Evolutionary conservation across 2,329 filamentous ascomycete species (phyloP).

Genomic region (Penicillium sp.): DNA sequence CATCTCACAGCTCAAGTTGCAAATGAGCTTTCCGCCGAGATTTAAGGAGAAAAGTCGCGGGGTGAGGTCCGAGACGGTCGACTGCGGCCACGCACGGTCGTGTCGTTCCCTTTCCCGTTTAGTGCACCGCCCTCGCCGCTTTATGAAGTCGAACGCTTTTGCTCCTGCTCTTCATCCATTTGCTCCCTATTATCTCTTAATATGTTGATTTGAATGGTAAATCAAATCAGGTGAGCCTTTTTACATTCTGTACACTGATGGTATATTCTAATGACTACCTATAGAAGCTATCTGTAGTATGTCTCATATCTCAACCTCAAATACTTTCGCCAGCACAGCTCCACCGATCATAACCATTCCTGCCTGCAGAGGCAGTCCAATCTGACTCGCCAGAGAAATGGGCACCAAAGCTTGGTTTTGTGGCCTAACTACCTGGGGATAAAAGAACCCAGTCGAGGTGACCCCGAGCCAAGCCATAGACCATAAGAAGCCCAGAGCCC

Average conservation of each 20-base stretch:
- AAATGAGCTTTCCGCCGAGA: slow-evolving; percentile 4
- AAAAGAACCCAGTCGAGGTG: slow-evolving; percentile 10
- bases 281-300: background rate
- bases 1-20: slow-evolving; percentile 23
- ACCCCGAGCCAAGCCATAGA: slow-evolving; percentile 9
- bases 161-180: too few species aligned
- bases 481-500: slow-evolving; percentile 5
- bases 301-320: slow-evolving; percentile 8
- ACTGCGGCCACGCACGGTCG: slow-evolving; percentile 11
- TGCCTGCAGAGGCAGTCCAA: slow-evolving; percentile 2
- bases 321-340: slow-evolving; percentile 4
- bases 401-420: slow-evolving; percentile 7
- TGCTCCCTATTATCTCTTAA: background rate
- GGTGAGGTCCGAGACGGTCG: slow-evolving; percentile 9
- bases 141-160: background rate
- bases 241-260: background rate
- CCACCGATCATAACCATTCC: slow-evolving; percentile 4
- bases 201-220: background rate
- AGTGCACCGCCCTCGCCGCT: slow-evolving; percentile 5
- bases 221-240: background rate
- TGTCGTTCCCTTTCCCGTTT: slow-evolving; percentile 7
- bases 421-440: slow-evolving; percentile 3
- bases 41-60: slow-evolving; percentile 8
- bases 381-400: background rate
- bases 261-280: background rate